Evolutionary conservation across 2,329 filamentous ascomycete species (phyloP), one percentile per base, ranked within the genome.

Genomic region (Coleophoma eucalyptorum): DNA sequence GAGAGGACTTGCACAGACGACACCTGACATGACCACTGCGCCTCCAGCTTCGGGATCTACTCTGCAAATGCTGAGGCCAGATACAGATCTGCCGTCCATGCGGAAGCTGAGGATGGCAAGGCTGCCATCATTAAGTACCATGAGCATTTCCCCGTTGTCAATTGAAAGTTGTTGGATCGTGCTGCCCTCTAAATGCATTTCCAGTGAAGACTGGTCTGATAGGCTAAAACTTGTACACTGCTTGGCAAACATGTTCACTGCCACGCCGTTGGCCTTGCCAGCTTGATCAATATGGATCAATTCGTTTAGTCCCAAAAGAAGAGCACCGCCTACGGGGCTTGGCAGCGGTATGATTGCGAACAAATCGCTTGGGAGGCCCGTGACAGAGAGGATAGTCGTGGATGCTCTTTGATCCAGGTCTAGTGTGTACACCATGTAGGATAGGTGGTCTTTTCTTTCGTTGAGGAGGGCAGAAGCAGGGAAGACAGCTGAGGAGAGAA

Each of bases 211-310:
- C 69, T 97, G 93, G 66, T 99, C 94, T 5, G 82, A 80, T 66
- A 99, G 83, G 46, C 86, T 82, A 62, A 97, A 97, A 0, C 87
- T 81, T 2, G 93, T 96, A 56, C 83, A 82, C 54, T 89, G 82
- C 66, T 86, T 90, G 4, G 92, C 87, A 70, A 96, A 95, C 33
- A 90, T 81, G 64, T 99, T 99, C 56, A 99, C 89, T 4, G 88
- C 93, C 52, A 97, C 87, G 2, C 91, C 93, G 62, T 90, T 96
- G 12, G 91, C 82, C 68, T 96, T 97, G 31, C 94, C 94, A 11
- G 90, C 90, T 74, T 99, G 94, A 64, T 97, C 93, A 57, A 99
- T 84, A 67, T 99, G 94, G 53, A 99, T 89, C 55, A 99, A 71
- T 65, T 97, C 91, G 65, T 99, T 97, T 44, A 81, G 79, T 26